Base-by-base conservation (phyloP, 108 stramenopile species). In the Conticribra weissflogii region DNA sequence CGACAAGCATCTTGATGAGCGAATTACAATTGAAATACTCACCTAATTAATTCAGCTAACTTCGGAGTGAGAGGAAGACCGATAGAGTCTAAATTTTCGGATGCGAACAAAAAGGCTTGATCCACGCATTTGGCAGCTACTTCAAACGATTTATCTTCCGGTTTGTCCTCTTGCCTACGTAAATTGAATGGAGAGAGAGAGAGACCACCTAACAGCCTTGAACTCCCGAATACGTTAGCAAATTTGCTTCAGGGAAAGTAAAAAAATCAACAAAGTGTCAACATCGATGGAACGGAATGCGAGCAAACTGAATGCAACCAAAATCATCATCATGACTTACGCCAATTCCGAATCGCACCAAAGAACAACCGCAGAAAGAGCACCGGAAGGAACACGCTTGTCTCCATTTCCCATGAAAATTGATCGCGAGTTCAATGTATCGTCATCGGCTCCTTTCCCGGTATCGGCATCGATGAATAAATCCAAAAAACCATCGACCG, bases 281-380 rank as follows among this genome's bases (percentile, higher is more conserved):
- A 30, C 19, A 48, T 2, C 22, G 14, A 33, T 66, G 30, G 17
- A 33, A 17, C 19, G n/a, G n/a, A n/a, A n/a, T n/a, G n/a, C n/a
- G n/a, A n/a, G n/a, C n/a, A n/a, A n/a, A n/a, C n/a, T n/a, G n/a
- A n/a, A n/a, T n/a, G 9, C 60, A 64, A 52, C 1, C 1, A 56
- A 29, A n/a, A 17, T 17, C 33, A 5, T 22, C n/a, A 44, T 22
- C 3, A 55, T 23, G 19, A 72, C 72, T 64, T 86, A 90, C 63
- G 88, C 59, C 49, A 94, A 65, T 68, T 94, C 92, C 9, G 83
- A 79, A 78, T 94, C 92, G 66, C 89, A 91, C 92, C 92, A 94
- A 23, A 94, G 75, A 23, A 90, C 89, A 61, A 91, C 84, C 5
- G 88, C 83, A 1, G 89, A 87, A 14, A 91, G 51, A 2, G 92